Evolutionary conservation across 768 basidiomycete species (phyloP).

Genomic region (Exidia glandulosa): DNA sequence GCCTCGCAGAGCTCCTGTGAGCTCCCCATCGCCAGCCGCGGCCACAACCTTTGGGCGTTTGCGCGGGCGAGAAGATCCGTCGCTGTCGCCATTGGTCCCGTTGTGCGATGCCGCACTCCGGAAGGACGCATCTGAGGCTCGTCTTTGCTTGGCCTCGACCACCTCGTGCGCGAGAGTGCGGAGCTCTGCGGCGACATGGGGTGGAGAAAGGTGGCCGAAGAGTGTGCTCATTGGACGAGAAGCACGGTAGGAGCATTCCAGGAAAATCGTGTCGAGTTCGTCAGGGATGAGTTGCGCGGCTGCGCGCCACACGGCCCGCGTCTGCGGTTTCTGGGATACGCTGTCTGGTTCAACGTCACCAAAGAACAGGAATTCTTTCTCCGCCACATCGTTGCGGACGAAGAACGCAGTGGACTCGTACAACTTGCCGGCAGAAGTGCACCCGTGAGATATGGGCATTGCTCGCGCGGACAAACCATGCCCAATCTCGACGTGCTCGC

Average conservation of each 20-base stretch:
- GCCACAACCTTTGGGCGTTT: background rate
- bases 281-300: constrained; percentile 67
- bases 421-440: constrained; percentile 29
- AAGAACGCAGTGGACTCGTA: constrained; percentile 85
- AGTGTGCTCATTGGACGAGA: constrained; percentile 56
- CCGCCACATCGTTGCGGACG: constrained; percentile 45
- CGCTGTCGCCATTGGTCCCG: background rate
- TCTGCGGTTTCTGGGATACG: constrained; percentile 48
- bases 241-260: constrained; percentile 86
- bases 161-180: constrained; percentile 58
- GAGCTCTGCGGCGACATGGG: constrained; percentile 69
- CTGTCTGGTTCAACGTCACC: constrained; percentile 89
- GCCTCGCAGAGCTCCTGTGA: background rate
- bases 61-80: background rate
- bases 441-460: constrained; percentile 68
- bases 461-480: constrained; percentile 49
- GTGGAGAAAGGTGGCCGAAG: constrained; percentile 81
- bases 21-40: background rate
- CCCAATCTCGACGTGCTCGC: constrained; percentile 40
- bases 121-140: background rate
- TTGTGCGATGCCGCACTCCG: background rate
- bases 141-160: constrained; percentile 15
- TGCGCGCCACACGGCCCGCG: constrained; percentile 63
- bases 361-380: constrained; percentile 79
- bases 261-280: constrained; percentile 68